Conservation (phyloP, 495 filamentous ascomycete species). For the Amorphotheca resinae region DNA sequence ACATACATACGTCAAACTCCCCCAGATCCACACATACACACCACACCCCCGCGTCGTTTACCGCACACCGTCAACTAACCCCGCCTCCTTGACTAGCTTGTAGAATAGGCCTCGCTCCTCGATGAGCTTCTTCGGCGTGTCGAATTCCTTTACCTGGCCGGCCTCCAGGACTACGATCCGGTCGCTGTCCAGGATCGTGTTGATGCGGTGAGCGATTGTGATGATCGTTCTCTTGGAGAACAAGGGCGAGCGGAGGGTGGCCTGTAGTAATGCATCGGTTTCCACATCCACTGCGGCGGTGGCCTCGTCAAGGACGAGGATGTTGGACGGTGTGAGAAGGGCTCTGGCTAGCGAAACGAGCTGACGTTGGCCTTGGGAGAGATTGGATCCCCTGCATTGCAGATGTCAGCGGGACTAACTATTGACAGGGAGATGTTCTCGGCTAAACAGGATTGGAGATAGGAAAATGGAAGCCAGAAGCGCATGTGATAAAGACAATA, state of each 20-base stretch:
- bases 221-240: constrained; percentile 92
- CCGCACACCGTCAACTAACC: constrained; percentile 14
- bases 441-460: neutral
- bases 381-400: constrained; percentile 44
- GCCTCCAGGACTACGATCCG: constrained; percentile 79
- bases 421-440: neutral
- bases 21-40: neutral
- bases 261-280: constrained; percentile 76
- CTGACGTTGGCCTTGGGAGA: constrained; percentile 84
- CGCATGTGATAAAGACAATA: neutral
- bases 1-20: neutral
- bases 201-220: constrained; percentile 94
- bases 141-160: constrained; percentile 60
- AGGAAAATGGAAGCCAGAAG: neutral
- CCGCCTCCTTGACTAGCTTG: constrained; percentile 21
- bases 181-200: constrained; percentile 90
- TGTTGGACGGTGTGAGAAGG: constrained; percentile 88
- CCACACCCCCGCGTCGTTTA: neutral
- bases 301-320: constrained; percentile 93
- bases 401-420: neutral
- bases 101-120: constrained; percentile 31
- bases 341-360: constrained; percentile 87
- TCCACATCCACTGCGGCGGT: constrained; percentile 94
- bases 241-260: constrained; percentile 45
- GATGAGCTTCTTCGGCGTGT: constrained; percentile 55